Base-by-base conservation (phyloP, 495 filamentous ascomycete genomes). In the Aspergillus bertholletiae region DNA sequence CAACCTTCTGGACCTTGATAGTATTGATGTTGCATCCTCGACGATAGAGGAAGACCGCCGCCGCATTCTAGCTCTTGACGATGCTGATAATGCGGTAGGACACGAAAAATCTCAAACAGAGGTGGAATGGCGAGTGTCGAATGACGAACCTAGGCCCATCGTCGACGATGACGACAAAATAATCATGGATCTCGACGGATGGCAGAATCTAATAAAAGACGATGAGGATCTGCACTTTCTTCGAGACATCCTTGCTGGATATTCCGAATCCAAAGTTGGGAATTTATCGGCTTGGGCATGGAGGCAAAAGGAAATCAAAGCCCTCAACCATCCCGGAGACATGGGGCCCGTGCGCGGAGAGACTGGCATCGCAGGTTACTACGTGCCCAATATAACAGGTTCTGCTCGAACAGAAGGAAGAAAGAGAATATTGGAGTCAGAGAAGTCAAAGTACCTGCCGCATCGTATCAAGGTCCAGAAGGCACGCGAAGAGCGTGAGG, bases 391-490 rank as follows among this genome's bases (percentile, higher is more conserved):
- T 55, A 48, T 73, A 0, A 88, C 89, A 23, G 94, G 94, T 28
- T 87, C 83, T 62, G 93, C 94, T 35, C 83, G 94, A 53, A 97
- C 94, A 0, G 92, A 97, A 79, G 92, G 91, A 18, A 85, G 88
- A 47, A 93, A 92, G 71, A 93, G 90, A 73, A 97, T 99, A 39
- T 79, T 94, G 41, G 92, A 99, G 63, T 87, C 90, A 0, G 95
- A 97, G 66, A 99, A 99, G 73, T 96, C 92, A 27, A 95, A 95
- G 67, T 99, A 99, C 60, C 83, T 99, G 2, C 94, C 95, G 7
- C 94, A 99, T 77, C 91, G 95, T 48, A 90, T 99, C 71, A 93
- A 92, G 58, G 90, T 99, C 46, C 88, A 95, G 63, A 89, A 86
- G 63, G 89, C 88, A 17, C 83, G 92, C 22, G 92, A 96, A 69